phyloP scores from a whole-genome alignment of 306 rosid species.

The Prunus fruticosa region DNA sequence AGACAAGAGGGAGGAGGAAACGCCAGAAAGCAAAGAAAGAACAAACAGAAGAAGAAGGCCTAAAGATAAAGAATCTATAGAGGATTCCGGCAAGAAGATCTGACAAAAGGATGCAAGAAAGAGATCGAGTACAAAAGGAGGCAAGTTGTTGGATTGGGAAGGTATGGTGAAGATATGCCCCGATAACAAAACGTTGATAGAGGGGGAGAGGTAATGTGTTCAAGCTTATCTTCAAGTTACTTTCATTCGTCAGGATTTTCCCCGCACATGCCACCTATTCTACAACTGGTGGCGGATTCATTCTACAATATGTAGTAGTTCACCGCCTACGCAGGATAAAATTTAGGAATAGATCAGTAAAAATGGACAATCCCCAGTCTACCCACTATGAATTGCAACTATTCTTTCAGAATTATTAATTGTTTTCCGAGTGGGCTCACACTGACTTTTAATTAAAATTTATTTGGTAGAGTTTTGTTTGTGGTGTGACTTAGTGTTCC shows the following conservation, averaged over 20 bases:
- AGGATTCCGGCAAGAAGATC: constrained; percentile 67
- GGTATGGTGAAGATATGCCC: constrained; percentile 40
- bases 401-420: neutral
- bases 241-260: constrained; percentile 25
- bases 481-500: no score
- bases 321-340: neutral
- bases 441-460: neutral
- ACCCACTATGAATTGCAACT: neutral
- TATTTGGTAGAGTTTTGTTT: neutral
- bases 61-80: constrained; percentile 66
- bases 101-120: constrained; percentile 68
- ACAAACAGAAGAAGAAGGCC: constrained; percentile 62
- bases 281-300: neutral
- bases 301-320: neutral
- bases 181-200: constrained; percentile 80
- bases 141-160: constrained; percentile 67
- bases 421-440: neutral
- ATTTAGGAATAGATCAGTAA: neutral
- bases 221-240: constrained; percentile 25
- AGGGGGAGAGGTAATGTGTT: constrained; percentile 89
- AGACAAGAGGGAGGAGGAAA: constrained; percentile 92
- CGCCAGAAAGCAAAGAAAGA: constrained; percentile 76
- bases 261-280: neutral
- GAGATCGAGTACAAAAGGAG: constrained; percentile 71
- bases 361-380: neutral